phyloP scores from a whole-genome alignment of 371 early-diverging fungal genomes.

The Circinella minor region DNA sequence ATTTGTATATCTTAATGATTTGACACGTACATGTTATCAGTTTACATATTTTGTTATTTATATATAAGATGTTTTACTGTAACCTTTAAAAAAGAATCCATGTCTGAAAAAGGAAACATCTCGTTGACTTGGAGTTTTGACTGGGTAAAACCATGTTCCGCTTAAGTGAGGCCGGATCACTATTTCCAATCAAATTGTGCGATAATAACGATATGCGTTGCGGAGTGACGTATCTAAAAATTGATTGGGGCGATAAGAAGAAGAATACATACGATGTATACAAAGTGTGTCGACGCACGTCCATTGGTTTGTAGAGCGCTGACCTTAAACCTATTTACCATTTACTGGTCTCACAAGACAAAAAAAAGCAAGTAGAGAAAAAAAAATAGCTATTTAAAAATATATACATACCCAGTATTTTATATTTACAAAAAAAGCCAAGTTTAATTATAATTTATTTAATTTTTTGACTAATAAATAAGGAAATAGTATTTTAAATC shows the following conservation, averaged over 20 bases:
- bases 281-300: slow-evolving; percentile 12
- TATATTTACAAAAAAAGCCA: too few species aligned
- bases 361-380: background rate
- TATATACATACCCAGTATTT: background rate
- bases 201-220: slow-evolving; percentile 18
- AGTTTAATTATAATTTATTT: too few species aligned
- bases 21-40: background rate
- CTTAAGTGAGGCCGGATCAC: slow-evolving; percentile 1
- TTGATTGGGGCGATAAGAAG: slow-evolving; percentile 17
- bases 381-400: background rate
- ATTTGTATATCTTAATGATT: background rate
- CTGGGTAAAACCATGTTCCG: slow-evolving; percentile 9
- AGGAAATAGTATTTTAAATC: background rate
- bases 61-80: background rate
- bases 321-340: slow-evolving; percentile 7
- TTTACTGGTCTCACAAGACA: slow-evolving; percentile 1
- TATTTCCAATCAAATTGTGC: slow-evolving; percentile 11
- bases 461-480: background rate
- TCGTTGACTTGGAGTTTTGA: background rate
- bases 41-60: background rate
- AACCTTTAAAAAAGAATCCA: too few species aligned
- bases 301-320: slow-evolving; percentile 12
- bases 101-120: background rate
- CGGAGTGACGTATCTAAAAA: background rate
- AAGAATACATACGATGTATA: slow-evolving; percentile 11